Evolutionary conservation across 306 rosid genomes (phyloP).

Genomic region (Aeschynomene evenia): DNA sequence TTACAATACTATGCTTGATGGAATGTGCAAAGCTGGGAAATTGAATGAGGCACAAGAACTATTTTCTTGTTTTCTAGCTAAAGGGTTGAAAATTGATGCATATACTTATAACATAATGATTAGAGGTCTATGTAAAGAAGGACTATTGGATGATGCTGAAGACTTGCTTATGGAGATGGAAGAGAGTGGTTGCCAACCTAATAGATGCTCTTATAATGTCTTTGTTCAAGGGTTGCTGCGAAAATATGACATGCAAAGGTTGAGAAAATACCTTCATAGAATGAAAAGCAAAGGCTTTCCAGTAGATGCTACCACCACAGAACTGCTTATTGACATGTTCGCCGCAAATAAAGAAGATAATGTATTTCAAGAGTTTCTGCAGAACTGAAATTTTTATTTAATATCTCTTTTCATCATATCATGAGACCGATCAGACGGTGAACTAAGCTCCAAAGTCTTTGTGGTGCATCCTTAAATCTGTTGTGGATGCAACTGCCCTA

Average conservation of each 20-base stretch:
- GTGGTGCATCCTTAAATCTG: background rate
- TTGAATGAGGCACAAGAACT: conserved; percentile 30
- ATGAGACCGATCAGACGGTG: background rate
- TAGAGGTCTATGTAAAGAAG: conserved; percentile 36
- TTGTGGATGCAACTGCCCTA: background rate
- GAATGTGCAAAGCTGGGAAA: conserved; percentile 32
- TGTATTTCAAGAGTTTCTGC: conserved; percentile 23
- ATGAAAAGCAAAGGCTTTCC: conserved; percentile 24
- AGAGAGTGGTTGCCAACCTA: conserved; percentile 26
- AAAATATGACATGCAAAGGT: conserved; percentile 28
- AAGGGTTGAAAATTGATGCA: conserved; percentile 34
- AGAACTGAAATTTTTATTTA: conserved; percentile 12
- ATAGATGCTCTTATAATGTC: conserved; percentile 28
- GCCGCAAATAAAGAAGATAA: conserved; percentile 9
- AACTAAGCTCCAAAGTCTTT: background rate
- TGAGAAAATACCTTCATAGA: conserved; percentile 20
- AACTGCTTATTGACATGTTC: conserved; percentile 13
- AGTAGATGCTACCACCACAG: conserved; percentile 27
- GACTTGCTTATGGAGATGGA: conserved; percentile 31
- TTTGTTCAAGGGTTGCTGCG: conserved; percentile 37
- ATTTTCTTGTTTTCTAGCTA: background rate
- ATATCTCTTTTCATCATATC: background rate
- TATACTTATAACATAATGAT: conserved; percentile 37
- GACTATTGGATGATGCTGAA: conserved; percentile 35
- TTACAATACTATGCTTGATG: conserved; percentile 34